Base-by-base conservation (phyloP, 2,329 filamentous ascomycete genomes). In the Beauveria sp. region DNA sequence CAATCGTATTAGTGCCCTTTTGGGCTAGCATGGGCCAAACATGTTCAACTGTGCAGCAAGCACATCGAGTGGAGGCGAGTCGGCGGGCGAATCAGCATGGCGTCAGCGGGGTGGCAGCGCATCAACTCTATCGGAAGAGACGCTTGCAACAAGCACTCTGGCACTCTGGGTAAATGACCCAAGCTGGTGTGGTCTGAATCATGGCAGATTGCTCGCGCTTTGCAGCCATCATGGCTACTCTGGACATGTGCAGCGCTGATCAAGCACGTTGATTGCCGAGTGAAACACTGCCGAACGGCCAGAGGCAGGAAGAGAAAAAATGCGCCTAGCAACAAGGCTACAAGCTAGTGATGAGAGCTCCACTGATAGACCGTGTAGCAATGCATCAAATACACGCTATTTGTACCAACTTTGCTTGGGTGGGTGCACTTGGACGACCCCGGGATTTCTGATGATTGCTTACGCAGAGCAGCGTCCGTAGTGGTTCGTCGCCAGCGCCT, bases 1-100 rank as follows among this genome's bases (percentile, higher is more conserved):
- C 30, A 55, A 51, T 49, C 58, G 58, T 61, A 51, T 61, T 55
- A 61, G 58, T 55, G 51, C 58, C 26, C 51, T 14, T 60, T 61
- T 55, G 42, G 58, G 58, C 58, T 55, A 61, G 58, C 34, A 61
- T 55, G 58, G 58, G 30, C 43, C 58, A 43, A 55, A 55, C 28
- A 22, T n/a, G 49, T 22, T 26, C 12, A 30, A 55, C 52, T 55
- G 34, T 42, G 52, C 20, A 40, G 20, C 30, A 18, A 46, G 38
- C 38, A 59, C 38, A 42, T 53, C 26, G 49, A 20, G 57, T 52
- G 49, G 57, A 52, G 46, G 57, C 28, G 12, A 45, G 47, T 30
- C 34, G 26, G 6, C 43, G 55, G 20, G 20, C 55, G 58, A 60
- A 60, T 60, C 49, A 52, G 24, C 57, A 45, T 20, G 40, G 38